Evolutionary conservation across 2,329 filamentous ascomycete genomes (phyloP), one percentile per base, ranked within the genome.

Genomic region (Fusarium cyanostomum): DNA sequence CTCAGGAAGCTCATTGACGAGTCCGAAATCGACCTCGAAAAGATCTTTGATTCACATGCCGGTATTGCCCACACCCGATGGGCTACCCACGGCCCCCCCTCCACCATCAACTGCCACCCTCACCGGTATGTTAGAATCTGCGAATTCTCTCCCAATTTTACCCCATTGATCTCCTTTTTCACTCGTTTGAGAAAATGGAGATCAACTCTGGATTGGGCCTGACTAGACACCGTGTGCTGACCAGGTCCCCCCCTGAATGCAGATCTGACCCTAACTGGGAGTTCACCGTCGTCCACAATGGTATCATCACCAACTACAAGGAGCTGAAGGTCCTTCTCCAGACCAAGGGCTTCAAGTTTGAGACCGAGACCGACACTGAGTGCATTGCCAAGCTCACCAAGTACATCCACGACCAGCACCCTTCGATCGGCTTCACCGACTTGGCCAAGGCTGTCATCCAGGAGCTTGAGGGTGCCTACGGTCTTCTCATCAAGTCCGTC

Each of bases 221-320:
- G 5, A 28, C 15, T 52, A 45, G 34, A 62, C 39, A 64, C 31
- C 12, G 12, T 54, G 46, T 62, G 27, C 59, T 66, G 67, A 70
- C 69, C 68, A 66, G 60, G 63, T 30, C 59, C 21, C 21, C 55
- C 46, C 46, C 39, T 54, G 49, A 56, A 50, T 59, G 15, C 68
- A 96, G 94, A 80, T 98, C 94, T 68, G 95, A 99, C 79, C 88
- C 90, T 72, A 92, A 83, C 74, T 99, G 94, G 93, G 91, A 99
- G 82, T 99, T 99, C 80, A 86, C 92, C 68, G 89, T 99, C 72
- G 95, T 98, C 62, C 95, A 99, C 90, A 99, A 99, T 82, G 95
- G 95, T 76, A 99, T 99, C 86, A 99, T 99, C 81, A 99, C 95
- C 84, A 99, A 99, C 87, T 99, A 99, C 88, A 99, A 99, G 86